Evolutionary conservation across 2,329 filamentous ascomycete species (phyloP).

Genomic region (Xylariaceae sp.): DNA sequence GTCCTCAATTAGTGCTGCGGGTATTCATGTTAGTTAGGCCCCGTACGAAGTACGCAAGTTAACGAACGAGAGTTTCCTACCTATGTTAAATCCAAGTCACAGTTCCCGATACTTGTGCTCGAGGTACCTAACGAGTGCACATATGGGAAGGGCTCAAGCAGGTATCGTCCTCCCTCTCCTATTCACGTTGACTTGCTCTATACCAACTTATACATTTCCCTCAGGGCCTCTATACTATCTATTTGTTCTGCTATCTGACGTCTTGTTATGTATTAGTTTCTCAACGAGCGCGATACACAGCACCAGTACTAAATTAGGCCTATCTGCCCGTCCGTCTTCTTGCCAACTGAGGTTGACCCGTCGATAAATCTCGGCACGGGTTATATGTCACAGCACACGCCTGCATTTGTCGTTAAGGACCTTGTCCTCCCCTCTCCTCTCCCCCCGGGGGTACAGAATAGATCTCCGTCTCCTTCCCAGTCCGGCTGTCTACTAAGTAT

Average conservation of each 20-base stretch:
- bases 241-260: constrained; percentile 1
- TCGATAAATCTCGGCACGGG: constrained; percentile 20
- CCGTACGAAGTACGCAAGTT: constrained; percentile 8
- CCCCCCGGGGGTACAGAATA: constrained; percentile 14
- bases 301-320: constrained; percentile 9
- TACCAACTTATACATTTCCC: constrained; percentile 3
- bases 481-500: constrained; percentile 28
- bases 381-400: neutral
- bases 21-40: constrained; percentile 21
- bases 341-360: constrained; percentile 20
- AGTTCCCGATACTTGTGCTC: too few relatives aligned
- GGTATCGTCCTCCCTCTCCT: constrained; percentile 9
- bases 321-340: constrained; percentile 16
- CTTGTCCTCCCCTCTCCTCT: constrained; percentile 17
- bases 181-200: constrained; percentile 2
- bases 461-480: constrained; percentile 35
- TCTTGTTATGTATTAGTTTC: constrained; percentile 2
- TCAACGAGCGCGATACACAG: neutral
- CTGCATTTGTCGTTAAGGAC: constrained; percentile 25
- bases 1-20: constrained; percentile 22
- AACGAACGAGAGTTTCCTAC: too few relatives aligned
- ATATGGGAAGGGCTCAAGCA: neutral
- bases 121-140: constrained; percentile 12
- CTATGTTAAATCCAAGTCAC: too few relatives aligned
- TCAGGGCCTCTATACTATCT: constrained; percentile 3